phyloP scores from a whole-genome alignment of 495 filamentous ascomycete species.

The Neurospora africana region DNA sequence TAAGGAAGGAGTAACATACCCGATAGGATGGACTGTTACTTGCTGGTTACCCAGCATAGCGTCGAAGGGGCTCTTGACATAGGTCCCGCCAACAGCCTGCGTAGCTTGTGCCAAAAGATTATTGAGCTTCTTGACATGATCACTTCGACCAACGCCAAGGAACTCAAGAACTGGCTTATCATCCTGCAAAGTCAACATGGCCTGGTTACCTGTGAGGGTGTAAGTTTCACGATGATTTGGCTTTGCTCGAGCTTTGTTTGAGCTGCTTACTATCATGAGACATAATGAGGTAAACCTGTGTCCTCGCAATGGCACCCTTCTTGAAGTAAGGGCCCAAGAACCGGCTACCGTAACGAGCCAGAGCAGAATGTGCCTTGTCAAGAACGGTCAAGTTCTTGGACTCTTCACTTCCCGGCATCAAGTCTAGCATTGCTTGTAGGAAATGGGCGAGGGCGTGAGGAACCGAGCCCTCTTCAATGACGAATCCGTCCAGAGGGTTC shows the following conservation, averaged over 20 bases:
- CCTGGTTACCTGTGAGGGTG: conserved; percentile 40
- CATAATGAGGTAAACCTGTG: conserved; percentile 62
- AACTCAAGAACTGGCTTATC: conserved; percentile 52
- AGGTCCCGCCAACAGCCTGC: conserved; percentile 45
- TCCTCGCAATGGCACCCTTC: conserved; percentile 45
- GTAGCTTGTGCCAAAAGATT: conserved; percentile 42
- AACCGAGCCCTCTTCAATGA: conserved; percentile 56
- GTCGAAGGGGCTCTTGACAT: conserved; percentile 47
- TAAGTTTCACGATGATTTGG: not conserved
- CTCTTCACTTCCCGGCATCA: conserved; percentile 41
- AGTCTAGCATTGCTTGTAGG: conserved; percentile 47
- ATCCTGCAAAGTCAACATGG: conserved; percentile 45
- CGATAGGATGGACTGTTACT: conserved; percentile 59
- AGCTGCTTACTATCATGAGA: conserved; percentile 46
- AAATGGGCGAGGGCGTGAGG: conserved; percentile 45
- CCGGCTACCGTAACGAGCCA: conserved; percentile 39
- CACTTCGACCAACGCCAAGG: conserved; percentile 42
- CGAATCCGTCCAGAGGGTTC: conserved; percentile 50
- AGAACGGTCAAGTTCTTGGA: conserved; percentile 28
- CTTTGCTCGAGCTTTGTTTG: conserved; percentile 4
- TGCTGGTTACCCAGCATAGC: conserved; percentile 43
- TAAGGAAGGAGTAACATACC: conserved; percentile 21
- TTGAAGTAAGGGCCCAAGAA: conserved; percentile 47
- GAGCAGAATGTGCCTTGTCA: conserved; percentile 31
- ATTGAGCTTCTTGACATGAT: conserved; percentile 45